Evolutionary conservation across 2,329 filamentous ascomycete genomes (phyloP), one percentile per base, ranked within the genome.

Genomic region (Curvularia verruculosa): DNA sequence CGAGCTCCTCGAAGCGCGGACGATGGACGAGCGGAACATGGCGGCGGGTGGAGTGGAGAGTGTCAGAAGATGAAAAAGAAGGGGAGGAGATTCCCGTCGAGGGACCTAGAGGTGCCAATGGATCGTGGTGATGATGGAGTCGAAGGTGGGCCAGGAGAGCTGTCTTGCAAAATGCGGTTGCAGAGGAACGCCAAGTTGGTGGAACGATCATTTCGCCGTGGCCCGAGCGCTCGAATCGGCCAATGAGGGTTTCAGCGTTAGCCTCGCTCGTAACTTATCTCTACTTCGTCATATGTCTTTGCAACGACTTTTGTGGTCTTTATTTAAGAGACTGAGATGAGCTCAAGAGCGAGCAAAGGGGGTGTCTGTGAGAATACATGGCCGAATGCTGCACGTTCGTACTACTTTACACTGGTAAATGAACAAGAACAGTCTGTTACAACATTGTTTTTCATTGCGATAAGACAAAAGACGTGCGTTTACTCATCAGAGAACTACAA

Each of bases 1-100:
- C 61, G 74, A 72, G 71, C 71, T 71, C 64, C 70, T 69, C 39
- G 71, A 60, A 60, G 76, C 76, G 60, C 75, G 73, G 71, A 68
- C 64, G 67, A 77, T 59, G 62, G 72, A 74, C 66, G 75, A 71
- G 70, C 75, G 75, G 61, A 78, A 61, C 77, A 79, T 79, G 61
- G 62, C 62, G 61, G 64, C 56, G 67, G 65, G 61, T 68, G 49
- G 75, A 77, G 75, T 75, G 75, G 75, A 77, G 74, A 77, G 64
- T 61, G 65, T 68, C 63, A 70, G 60, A 70, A 68, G 69, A 58
- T 61, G 56, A 62, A 69, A 72, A 69, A 64, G 59, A 68, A 70
- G 69, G 67, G 67, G 63, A 60, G 55, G 40, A 52, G 66, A 57
- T 63, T 68, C 73, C 74, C 69, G 71, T 74, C 66, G 68, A 73